Evolutionary conservation across 2,329 filamentous ascomycete genomes (phyloP).

Genomic region (Grosmannia clavigera): DNA sequence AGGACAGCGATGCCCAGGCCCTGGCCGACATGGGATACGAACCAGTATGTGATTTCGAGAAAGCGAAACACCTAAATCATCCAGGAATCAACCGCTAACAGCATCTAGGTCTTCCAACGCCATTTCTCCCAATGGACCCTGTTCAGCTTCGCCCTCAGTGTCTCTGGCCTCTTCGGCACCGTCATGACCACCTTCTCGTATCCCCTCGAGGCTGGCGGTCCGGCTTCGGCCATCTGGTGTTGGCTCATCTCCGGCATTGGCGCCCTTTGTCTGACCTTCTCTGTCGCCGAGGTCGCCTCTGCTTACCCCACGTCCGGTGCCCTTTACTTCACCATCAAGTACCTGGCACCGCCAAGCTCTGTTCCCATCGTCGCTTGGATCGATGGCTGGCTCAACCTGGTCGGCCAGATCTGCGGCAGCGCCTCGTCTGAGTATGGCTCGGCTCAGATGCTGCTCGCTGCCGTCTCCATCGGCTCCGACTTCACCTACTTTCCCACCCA

Average conservation of each 20-base stretch:
- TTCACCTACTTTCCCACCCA: constrained; percentile 33
- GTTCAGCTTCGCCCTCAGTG: constrained; percentile 47
- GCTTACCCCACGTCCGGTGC: constrained; percentile 40
- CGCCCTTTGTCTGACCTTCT: constrained; percentile 41
- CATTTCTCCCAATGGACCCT: constrained; percentile 44
- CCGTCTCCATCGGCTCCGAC: constrained; percentile 36
- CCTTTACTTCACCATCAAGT: constrained; percentile 43
- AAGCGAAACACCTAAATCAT: no score
- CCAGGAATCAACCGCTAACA: neutral
- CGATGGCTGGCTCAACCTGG: constrained; percentile 34
- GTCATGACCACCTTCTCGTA: constrained; percentile 43
- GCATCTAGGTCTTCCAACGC: constrained; percentile 38
- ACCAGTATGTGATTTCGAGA: constrained; percentile 16
- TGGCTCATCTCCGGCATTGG: constrained; percentile 45
- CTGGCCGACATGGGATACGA: constrained; percentile 24
- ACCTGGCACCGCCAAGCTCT: constrained; percentile 33
- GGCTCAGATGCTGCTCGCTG: constrained; percentile 42
- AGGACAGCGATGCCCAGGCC: constrained; percentile 18
- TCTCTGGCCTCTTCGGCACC: constrained; percentile 42
- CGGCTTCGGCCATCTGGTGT: constrained; percentile 42
- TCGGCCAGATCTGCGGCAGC: constrained; percentile 40
- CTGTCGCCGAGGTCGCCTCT: constrained; percentile 43
- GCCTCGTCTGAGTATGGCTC: constrained; percentile 46
- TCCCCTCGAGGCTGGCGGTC: constrained; percentile 39
- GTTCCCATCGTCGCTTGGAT: constrained; percentile 39